Evolutionary conservation across 192 early-diverging fungal genomes (phyloP).

Genomic region (Entomortierella parvispora): DNA sequence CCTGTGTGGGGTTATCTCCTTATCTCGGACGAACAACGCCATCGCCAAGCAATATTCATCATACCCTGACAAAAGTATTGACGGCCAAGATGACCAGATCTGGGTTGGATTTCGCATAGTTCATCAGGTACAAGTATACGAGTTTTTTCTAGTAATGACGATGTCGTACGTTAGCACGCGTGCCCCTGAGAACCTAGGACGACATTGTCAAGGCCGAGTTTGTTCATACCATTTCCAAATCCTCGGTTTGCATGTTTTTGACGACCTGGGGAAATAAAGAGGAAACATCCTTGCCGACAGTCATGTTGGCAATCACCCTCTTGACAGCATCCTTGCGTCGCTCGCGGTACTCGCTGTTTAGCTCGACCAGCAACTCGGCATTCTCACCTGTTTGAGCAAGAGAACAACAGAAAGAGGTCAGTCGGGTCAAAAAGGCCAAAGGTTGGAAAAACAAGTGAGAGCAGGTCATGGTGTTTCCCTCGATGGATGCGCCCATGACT

Average conservation of each 20-base stretch:
- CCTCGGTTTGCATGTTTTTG: slow-evolving; percentile 99
- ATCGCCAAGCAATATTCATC: not conserved
- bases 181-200: not conserved
- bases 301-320: slow-evolving; percentile 99
- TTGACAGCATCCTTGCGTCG: slow-evolving; percentile 97
- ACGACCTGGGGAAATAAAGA: slow-evolving; percentile 96
- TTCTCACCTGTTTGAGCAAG: slow-evolving; percentile 81
- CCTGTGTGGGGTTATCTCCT: no score
- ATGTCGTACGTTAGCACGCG: not conserved
- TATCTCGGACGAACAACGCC: no score
- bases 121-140: slow-evolving; percentile 97
- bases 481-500: no score
- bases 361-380: slow-evolving; percentile 95
- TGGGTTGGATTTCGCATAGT: slow-evolving; percentile 96
- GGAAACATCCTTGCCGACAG: slow-evolving; percentile 98
- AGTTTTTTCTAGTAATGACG: slow-evolving; percentile 83
- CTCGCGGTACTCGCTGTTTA: slow-evolving; percentile 98
- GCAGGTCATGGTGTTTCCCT: not conserved
- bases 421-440: not conserved
- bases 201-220: not conserved
- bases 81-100: slow-evolving; percentile 97
- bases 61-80: slow-evolving; percentile 96
- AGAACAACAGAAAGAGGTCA: not conserved
- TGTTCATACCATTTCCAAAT: slow-evolving; percentile 83
- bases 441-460: not conserved